Conservation (phyloP, 2,329 filamentous ascomycete genomes). For the Chalara sp. region DNA sequence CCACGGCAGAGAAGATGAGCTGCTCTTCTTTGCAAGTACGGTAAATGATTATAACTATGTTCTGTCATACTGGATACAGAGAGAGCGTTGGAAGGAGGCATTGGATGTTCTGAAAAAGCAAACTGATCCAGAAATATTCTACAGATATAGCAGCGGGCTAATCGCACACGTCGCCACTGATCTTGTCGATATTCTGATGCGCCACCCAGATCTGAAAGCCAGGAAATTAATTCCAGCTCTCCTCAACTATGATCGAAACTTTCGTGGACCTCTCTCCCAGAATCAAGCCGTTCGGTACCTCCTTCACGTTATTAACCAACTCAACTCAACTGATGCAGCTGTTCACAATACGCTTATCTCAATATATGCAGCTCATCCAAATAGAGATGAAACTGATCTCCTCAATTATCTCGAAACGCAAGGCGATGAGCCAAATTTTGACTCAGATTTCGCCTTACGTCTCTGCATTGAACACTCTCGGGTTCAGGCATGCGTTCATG, state of each 20-base stretch:
- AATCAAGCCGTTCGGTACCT: conserved; percentile 95
- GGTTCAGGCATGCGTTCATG: conserved; percentile 91
- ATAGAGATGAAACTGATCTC: conserved; percentile 76
- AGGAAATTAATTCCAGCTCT: conserved; percentile 88
- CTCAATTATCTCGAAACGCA: conserved; percentile 88
- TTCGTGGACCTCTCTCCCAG: conserved; percentile 57
- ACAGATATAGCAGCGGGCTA: conserved; percentile 93
- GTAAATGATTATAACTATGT: conserved; percentile 93
- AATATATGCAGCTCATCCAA: conserved; percentile 83
- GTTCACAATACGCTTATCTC: conserved; percentile 97
- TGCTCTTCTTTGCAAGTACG: conserved; percentile 83
- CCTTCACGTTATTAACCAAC: conserved; percentile 84
- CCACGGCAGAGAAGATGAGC: conserved; percentile 87
- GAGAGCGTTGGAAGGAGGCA: conserved; percentile 85
- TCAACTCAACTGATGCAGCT: conserved; percentile 72
- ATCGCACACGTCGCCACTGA: conserved; percentile 84
- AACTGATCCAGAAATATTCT: conserved; percentile 87
- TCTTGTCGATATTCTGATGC: conserved; percentile 91
- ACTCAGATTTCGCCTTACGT: conserved; percentile 91
- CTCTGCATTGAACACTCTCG: conserved; percentile 92
- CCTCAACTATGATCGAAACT: conserved; percentile 84
- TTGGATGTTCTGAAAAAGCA: conserved; percentile 87
- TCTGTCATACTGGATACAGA: conserved; percentile 92
- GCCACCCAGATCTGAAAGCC: conserved; percentile 77
- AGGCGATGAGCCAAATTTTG: conserved; percentile 78